Evolutionary conservation across 2,329 filamentous ascomycete species (phyloP).

Genomic region (Aspergillus nomiae): DNA sequence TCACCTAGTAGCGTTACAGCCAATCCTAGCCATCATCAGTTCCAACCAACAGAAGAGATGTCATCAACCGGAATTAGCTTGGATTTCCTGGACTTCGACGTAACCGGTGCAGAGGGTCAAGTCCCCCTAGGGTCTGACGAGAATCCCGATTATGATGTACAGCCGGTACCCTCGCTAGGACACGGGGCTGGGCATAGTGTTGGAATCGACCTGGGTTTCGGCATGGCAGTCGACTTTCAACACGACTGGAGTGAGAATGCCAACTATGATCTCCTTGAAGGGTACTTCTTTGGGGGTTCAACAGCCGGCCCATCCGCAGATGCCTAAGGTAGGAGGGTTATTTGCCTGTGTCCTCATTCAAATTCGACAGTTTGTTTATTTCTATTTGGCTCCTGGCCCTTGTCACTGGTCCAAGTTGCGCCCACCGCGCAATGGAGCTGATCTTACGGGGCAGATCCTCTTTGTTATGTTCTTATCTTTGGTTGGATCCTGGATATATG

Average conservation of each 20-base stretch:
- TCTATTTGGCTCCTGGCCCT: conserved; percentile 3
- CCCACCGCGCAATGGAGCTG: conserved; percentile 6
- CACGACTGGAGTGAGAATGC: conserved; percentile 53
- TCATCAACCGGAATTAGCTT: conserved; percentile 46
- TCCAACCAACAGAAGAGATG: conserved; percentile 26
- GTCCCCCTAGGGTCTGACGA: conserved; percentile 29
- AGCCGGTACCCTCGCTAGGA: conserved; percentile 32
- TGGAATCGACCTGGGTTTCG: conserved; percentile 48
- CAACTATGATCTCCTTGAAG: conserved; percentile 55
- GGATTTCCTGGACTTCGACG: conserved; percentile 57
- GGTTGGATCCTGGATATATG: background rate
- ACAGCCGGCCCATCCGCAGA: conserved; percentile 29
- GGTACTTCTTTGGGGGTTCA: conserved; percentile 57
- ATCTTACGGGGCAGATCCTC: conserved; percentile 9
- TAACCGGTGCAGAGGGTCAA: conserved; percentile 35
- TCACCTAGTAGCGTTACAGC: conserved; percentile 32
- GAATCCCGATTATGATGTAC: conserved; percentile 31
- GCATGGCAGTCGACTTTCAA: conserved; percentile 48
- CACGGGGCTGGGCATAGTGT: conserved; percentile 39
- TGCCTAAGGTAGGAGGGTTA: conserved; percentile 9
- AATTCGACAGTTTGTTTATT: conserved; percentile 5
- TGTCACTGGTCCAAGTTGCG: conserved; percentile 2
- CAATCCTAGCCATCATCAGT: conserved; percentile 27
- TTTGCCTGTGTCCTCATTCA: background rate
- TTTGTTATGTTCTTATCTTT: conserved; percentile 1